A percentile compares a stretch with the other conserved stretches of the same genome.
These are phyloP conservation scores for Talaromyces verruculosus DNA, from an alignment of 2,329 filamentous ascomycete species.

Conservation along the genomic window DNA sequence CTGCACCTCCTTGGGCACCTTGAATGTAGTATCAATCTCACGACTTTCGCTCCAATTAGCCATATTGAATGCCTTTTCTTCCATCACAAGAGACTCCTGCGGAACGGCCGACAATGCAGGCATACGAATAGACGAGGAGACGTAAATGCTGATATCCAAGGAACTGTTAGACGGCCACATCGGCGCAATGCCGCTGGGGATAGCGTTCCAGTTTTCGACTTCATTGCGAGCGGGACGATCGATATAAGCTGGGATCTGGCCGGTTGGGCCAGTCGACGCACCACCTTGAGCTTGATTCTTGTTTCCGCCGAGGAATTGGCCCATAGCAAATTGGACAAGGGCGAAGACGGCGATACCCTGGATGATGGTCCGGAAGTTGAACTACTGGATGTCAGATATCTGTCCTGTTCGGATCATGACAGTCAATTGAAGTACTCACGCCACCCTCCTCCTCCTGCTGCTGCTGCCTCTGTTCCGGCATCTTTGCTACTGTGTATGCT, in stretches of 20 bases:
- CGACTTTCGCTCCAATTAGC: conserved; percentile 78
- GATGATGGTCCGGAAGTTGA: conserved; percentile 45
- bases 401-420: conserved; percentile 25
- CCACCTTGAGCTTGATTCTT: conserved; percentile 35
- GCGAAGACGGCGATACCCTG: conserved; percentile 62
- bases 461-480: conserved; percentile 43
- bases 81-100: conserved; percentile 68
- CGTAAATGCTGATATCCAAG: conserved; percentile 80
- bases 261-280: conserved; percentile 26
- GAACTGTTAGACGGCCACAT: conserved; percentile 81
- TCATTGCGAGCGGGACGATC: conserved; percentile 58
- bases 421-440: conserved; percentile 5
- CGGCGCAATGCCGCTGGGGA: conserved; percentile 71
- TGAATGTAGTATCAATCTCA: conserved; percentile 72
- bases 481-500: conserved; percentile 28
- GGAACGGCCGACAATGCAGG: conserved; percentile 63
- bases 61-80: conserved; percentile 76
- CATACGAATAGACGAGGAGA: conserved; percentile 72
- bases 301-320: conserved; percentile 54
- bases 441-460: conserved; percentile 36
- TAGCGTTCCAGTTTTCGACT: conserved; percentile 47
- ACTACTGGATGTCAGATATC: conserved; percentile 31
- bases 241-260: conserved; percentile 61
- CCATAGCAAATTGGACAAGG: conserved; percentile 57
- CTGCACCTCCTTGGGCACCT: conserved; percentile 76